A percentile compares a stretch with the other conserved stretches of the same genome.
Evolutionary conservation across 768 basidiomycete species (phyloP).

Genomic region (Boletales sp.): DNA sequence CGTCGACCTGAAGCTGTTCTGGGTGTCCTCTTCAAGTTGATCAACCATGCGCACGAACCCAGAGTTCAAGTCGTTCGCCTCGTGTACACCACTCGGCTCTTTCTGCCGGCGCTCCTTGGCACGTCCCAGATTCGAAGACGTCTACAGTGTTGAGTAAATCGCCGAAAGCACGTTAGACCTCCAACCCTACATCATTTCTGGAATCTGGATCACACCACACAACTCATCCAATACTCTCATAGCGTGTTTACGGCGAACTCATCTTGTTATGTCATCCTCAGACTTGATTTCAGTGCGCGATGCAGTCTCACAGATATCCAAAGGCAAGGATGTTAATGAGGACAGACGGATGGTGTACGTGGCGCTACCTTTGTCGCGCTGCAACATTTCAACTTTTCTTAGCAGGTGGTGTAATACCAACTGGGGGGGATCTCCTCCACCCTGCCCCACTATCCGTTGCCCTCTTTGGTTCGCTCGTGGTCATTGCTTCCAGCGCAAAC

Average conservation of each 20-base stretch:
- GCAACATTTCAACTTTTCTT: background rate
- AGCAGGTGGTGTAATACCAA: conserved; percentile 20
- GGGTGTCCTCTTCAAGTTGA: too few species aligned
- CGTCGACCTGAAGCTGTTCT: too few species aligned
- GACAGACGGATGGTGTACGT: conserved; percentile 21
- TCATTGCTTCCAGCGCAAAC: conserved; percentile 13
- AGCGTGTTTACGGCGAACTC: background rate
- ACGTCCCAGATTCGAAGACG: too few species aligned
- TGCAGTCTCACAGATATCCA: conserved; percentile 18
- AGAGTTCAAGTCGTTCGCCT: too few species aligned
- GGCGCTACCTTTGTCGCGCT: background rate
- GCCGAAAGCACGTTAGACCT: too few species aligned
- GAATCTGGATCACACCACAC: too few species aligned
- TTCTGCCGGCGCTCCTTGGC: too few species aligned
- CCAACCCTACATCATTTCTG: too few species aligned
- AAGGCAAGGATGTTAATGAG: conserved; percentile 18
- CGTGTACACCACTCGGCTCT: too few species aligned
- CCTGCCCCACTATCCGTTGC: conserved; percentile 16
- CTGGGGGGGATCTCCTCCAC: conserved; percentile 19
- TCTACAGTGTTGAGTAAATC: too few species aligned
- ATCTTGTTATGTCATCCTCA: conserved; percentile 6
- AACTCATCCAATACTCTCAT: too few species aligned
- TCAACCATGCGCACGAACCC: too few species aligned
- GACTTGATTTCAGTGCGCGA: conserved; percentile 14
- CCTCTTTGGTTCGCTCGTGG: conserved; percentile 16